Evolutionary conservation across 2,329 filamentous ascomycete species (phyloP).

Genomic region (Talaromyces amestolkiae): DNA sequence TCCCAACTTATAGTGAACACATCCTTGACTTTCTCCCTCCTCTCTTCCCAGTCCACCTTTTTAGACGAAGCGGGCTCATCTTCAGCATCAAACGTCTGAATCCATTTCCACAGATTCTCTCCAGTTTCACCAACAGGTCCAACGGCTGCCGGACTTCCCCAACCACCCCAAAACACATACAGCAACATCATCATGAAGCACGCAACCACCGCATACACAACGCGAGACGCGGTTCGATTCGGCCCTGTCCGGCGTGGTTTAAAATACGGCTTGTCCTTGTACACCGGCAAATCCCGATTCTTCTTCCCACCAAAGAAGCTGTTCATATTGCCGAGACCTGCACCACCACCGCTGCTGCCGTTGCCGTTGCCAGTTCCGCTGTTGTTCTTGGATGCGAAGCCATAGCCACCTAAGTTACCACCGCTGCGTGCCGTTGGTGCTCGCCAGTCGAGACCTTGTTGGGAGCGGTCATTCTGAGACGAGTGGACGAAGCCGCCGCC

Average conservation of each 20-base stretch:
- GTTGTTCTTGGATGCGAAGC: slow-evolving; percentile 28
- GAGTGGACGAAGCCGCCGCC: slow-evolving; percentile 54
- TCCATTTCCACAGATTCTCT: slow-evolving; percentile 55
- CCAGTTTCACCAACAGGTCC: slow-evolving; percentile 35
- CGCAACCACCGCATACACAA: slow-evolving; percentile 55
- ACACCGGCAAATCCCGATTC: slow-evolving; percentile 75
- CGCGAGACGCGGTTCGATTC: slow-evolving; percentile 63
- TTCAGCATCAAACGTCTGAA: slow-evolving; percentile 48
- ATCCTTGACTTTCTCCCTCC: slow-evolving; percentile 79
- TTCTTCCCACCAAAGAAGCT: slow-evolving; percentile 59
- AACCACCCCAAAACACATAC: slow-evolving; percentile 59
- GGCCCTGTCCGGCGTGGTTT: slow-evolving; percentile 54
- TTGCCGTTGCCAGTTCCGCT: slow-evolving; percentile 42
- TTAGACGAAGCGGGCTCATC: slow-evolving; percentile 28
- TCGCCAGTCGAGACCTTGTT: slow-evolving; percentile 65
- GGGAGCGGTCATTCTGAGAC: slow-evolving; percentile 67
- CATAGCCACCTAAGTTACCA: slow-evolving; percentile 38
- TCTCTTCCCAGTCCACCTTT: slow-evolving; percentile 68
- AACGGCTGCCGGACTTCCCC: slow-evolving; percentile 24
- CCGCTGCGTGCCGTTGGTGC: slow-evolving; percentile 37
- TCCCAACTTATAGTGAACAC: slow-evolving; percentile 91
- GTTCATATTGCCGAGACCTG: slow-evolving; percentile 60
- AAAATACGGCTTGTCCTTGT: slow-evolving; percentile 95
- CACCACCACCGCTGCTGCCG: slow-evolving; percentile 21
- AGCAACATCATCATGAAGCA: slow-evolving; percentile 53